Base-by-base conservation (phyloP, 768 basidiomycete genomes). In the Boletus vinaceobasis region DNA sequence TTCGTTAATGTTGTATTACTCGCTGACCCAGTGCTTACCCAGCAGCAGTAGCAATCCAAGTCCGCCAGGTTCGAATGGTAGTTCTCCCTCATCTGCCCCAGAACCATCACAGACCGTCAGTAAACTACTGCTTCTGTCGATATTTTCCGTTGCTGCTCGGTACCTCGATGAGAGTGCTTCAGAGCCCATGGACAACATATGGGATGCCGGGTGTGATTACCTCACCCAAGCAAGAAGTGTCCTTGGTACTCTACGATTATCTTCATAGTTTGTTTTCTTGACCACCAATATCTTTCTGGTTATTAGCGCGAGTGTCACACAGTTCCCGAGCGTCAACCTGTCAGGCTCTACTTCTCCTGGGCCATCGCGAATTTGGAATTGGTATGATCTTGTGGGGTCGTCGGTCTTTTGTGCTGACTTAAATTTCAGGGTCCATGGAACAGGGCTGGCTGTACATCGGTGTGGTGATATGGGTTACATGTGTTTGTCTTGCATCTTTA, bases 391-490 rank as follows among this genome's bases (percentile, higher is more conserved):
- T 37, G 15, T 48, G n/a, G 14, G 21, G 14, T 43, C n/a, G n/a
- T 37, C 33, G 26, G 11, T 40, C 35, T 19, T 47, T 17, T 39
- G 7, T 53, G 31, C 59, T 71, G 32, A 68, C n/a, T 19, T 21
- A 43, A 26, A 33, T 36, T 50, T 31, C 56, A 78, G 77, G 79
- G 29, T 75, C 77, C 14, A 90, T 91, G 87, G 87, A 90, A 56
- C 86, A 89, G 65, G 89, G 87, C 1, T 95, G 93, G 93, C 76
- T 90, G 44, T 89, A 87, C 63, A 83, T 86, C 58, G 88, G 88
- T 86, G 53, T 43, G 62, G 53, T 59, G 37, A 44, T 33, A 54
- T 53, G 3, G 31, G 1, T 37, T 31, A 27, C 7, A 44, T 52
- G n/a, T 48, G 36, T 54, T 23, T 52, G 9, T 29, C 39, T 40